Conservation (phyloP, 371 early-diverging fungal genomes). For the Capillidium rhysosporum region DNA sequence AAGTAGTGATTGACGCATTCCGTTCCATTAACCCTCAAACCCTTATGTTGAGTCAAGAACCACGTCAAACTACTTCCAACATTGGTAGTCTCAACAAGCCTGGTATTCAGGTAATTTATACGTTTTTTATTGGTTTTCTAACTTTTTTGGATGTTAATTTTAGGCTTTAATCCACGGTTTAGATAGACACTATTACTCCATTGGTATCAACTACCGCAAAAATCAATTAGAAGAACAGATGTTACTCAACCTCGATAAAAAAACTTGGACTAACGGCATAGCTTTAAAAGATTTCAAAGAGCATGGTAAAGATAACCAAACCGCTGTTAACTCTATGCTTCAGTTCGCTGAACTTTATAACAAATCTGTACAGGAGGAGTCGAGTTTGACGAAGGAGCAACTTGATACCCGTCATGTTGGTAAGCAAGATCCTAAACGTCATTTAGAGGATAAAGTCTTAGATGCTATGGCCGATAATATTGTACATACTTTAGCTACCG, state of each 20-base stretch:
- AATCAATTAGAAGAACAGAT: conserved; percentile 98
- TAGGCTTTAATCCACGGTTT: conserved; percentile 96
- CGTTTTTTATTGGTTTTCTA: neutral
- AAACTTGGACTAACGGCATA: conserved; percentile 98
- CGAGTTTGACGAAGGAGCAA: conserved; percentile 81
- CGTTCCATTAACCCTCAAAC: conserved; percentile 88
- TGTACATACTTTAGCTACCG: conserved; percentile 79
- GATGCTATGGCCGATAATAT: conserved; percentile 83
- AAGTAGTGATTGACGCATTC: conserved; percentile 99
- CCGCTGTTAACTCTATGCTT: conserved; percentile 72
- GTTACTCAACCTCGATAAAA: conserved; percentile 96
- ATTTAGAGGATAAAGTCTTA: conserved; percentile 80
- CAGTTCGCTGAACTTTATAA: conserved; percentile 77
- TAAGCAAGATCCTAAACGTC: conserved; percentile 96
- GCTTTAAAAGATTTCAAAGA: conserved; percentile 63
- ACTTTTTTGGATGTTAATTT: neutral
- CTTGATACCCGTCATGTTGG: conserved; percentile 93
- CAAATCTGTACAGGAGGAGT: conserved; percentile 90
- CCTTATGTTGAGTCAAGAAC: conserved; percentile 80
- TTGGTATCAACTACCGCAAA: conserved; percentile 98
- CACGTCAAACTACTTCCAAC: conserved; percentile 98
- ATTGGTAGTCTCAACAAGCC: conserved; percentile 99
- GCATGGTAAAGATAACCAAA: conserved; percentile 62
- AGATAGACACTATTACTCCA: conserved; percentile 98
- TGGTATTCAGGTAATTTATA: conserved; percentile 57